These are phyloP conservation scores for Acephala macrosclerotiorum DNA, from an alignment of 2,329 filamentous ascomycete species.

Conservation along the genomic window DNA sequence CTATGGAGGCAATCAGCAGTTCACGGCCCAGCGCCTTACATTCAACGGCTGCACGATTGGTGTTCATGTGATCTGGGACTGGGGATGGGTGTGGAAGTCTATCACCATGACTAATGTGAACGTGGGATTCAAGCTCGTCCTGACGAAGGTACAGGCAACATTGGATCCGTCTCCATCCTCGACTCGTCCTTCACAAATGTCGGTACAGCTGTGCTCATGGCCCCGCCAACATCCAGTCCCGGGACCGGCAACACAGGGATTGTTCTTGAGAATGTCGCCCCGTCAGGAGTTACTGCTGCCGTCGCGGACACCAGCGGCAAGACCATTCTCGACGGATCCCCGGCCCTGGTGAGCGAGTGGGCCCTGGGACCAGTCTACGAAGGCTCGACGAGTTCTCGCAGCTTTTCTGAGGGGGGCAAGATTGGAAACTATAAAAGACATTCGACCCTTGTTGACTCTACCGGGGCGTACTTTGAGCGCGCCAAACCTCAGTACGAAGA, in stretches of 20 bases:
- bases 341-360: background rate
- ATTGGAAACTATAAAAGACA: conserved; percentile 4
- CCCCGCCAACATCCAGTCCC: background rate
- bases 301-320: conserved; percentile 15
- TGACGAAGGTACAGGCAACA: background rate
- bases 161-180: conserved; percentile 18
- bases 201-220: conserved; percentile 8
- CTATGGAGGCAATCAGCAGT: conserved; percentile 59
- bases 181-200: conserved; percentile 19
- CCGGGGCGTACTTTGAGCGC: conserved; percentile 1
- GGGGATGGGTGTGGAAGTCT: conserved; percentile 58
- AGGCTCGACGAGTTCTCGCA: conserved; percentile 3
- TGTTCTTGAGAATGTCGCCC: conserved; percentile 77
- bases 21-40: conserved; percentile 62
- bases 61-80: conserved; percentile 65
- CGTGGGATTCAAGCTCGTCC: conserved; percentile 16
- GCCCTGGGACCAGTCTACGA: conserved; percentile 14
- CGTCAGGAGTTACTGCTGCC: conserved; percentile 68
- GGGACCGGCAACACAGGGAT: conserved; percentile 16
- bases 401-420: conserved; percentile 14
- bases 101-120: conserved; percentile 12
- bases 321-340: conserved; percentile 6
- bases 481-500: conserved; percentile 51
- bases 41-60: conserved; percentile 54
- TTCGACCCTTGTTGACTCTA: background rate